A percentile compares a stretch with the other conserved stretches of the same genome.
phyloP scores from a whole-genome alignment of 202 grass and related monocot genomes.

The Hordeum pubiflorum region DNA sequence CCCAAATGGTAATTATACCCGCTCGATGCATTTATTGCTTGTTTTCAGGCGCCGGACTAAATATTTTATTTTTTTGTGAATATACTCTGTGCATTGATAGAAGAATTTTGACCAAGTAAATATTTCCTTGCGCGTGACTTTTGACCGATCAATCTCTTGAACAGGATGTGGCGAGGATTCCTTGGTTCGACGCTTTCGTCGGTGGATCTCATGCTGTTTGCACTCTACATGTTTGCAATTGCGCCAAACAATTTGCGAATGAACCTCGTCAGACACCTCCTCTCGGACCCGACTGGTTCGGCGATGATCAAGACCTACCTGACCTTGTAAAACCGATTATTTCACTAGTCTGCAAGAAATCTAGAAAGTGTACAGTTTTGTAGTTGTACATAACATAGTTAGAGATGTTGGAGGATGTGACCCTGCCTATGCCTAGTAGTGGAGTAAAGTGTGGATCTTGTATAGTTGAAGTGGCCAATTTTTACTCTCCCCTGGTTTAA shows the following conservation, averaged over 20 bases:
- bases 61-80: too few species aligned
- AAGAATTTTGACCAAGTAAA: too few species aligned
- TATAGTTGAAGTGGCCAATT: constrained; percentile 8
- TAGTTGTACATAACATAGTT: constrained; percentile 51
- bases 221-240: constrained; percentile 92
- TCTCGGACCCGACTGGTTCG: constrained; percentile 61
- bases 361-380: constrained; percentile 53
- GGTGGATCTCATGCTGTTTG: constrained; percentile 74
- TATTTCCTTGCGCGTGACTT: not conserved
- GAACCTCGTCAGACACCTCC: constrained; percentile 78
- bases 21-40: not conserved
- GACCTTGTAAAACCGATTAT: constrained; percentile 37
- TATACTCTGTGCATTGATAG: too few species aligned
- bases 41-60: not conserved
- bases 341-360: not conserved
- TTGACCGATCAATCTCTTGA: not conserved
- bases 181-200: constrained; percentile 86
- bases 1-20: constrained; percentile 62
- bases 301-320: constrained; percentile 89
- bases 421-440: not conserved
- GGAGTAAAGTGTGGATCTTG: not conserved
- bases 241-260: constrained; percentile 83
- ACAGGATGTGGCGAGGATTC: constrained; percentile 99
- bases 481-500: not conserved
- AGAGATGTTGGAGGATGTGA: not conserved